phyloP scores from a whole-genome alignment of 2,329 filamentous ascomycete species.

The Bertia moriformis region DNA sequence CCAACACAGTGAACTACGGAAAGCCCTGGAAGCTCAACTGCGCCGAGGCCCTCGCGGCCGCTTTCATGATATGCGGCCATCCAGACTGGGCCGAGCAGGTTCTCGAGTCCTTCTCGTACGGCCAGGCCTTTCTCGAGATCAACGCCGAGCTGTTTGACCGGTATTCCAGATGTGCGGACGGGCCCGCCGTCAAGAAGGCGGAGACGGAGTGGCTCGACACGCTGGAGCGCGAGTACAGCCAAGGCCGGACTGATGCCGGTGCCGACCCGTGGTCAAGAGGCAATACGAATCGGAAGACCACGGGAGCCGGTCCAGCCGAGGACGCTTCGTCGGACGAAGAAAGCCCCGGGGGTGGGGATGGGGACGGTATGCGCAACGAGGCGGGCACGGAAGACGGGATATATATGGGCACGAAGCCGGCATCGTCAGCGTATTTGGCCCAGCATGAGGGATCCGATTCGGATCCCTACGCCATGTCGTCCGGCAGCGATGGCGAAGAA shows the following conservation, averaged over 20 bases:
- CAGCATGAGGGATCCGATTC: slow-evolving; percentile 30
- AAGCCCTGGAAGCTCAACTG: slow-evolving; percentile 92
- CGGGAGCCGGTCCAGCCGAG: too few relatives aligned
- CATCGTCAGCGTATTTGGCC: slow-evolving; percentile 11
- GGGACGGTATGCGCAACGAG: slow-evolving; percentile 26
- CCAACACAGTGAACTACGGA: slow-evolving; percentile 94
- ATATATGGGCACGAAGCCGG: slow-evolving; percentile 40
- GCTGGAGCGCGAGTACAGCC: slow-evolving; percentile 76
- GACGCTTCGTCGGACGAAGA: slow-evolving; percentile 27
- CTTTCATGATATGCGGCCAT: slow-evolving; percentile 85
- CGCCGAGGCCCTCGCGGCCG: slow-evolving; percentile 82
- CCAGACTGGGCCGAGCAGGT: slow-evolving; percentile 79
- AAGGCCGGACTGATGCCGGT: slow-evolving; percentile 54
- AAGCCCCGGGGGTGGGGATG: slow-evolving; percentile 26
- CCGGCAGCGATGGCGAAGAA: slow-evolving; percentile 68
- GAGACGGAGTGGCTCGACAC: slow-evolving; percentile 80
- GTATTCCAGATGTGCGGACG: slow-evolving; percentile 72
- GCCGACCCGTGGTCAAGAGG: slow-evolving; percentile 81
- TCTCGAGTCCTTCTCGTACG: slow-evolving; percentile 75
- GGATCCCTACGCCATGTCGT: slow-evolving; percentile 65
- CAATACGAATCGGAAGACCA: slow-evolving; percentile 60
- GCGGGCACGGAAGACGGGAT: slow-evolving; percentile 38
- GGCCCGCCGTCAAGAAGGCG: slow-evolving; percentile 67
- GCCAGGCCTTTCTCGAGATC: slow-evolving; percentile 76
- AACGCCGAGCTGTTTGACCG: slow-evolving; percentile 68